Conservation (phyloP, 2,329 filamentous ascomycete species). For the Trichophyton verrucosum region DNA sequence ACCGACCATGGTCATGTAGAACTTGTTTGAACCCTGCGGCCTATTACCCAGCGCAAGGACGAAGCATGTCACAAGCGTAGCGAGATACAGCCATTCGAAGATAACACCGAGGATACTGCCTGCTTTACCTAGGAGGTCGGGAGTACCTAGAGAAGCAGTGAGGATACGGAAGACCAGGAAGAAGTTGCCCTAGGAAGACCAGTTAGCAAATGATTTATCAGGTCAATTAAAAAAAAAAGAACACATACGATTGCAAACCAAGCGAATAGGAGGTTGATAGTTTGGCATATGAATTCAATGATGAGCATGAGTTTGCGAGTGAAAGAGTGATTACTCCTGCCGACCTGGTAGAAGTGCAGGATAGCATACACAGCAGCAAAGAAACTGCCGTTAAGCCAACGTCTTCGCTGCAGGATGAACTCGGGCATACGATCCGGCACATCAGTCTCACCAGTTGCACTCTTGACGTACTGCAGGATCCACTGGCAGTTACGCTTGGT, state of each 20-base stretch:
- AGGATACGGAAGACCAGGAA: slow-evolving; percentile 98
- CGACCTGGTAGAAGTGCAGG: slow-evolving; percentile 91
- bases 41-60: slow-evolving; percentile 89
- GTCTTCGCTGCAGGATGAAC: slow-evolving; percentile 84
- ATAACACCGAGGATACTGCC: slow-evolving; percentile 75
- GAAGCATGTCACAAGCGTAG: slow-evolving; percentile 85
- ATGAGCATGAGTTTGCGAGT: slow-evolving; percentile 81
- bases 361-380: slow-evolving; percentile 94
- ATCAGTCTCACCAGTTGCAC: slow-evolving; percentile 89
- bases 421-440: slow-evolving; percentile 90
- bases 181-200: slow-evolving; percentile 59
- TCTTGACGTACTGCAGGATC: slow-evolving; percentile 98
- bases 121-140: slow-evolving; percentile 57
- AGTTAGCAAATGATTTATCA: slow-evolving; percentile 7
- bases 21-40: slow-evolving; percentile 81
- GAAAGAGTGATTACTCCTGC: slow-evolving; percentile 80
- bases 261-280: slow-evolving; percentile 90
- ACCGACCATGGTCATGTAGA: slow-evolving; percentile 95
- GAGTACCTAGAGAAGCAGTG: slow-evolving; percentile 66
- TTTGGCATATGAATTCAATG: slow-evolving; percentile 88
- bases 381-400: slow-evolving; percentile 97
- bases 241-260: slow-evolving; percentile 76
- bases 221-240: background rate
- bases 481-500: slow-evolving; percentile 95
- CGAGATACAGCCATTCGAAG: slow-evolving; percentile 93